phyloP scores from a whole-genome alignment of 352 stramenopile species.

The Globisporangium abappressorium region DNA sequence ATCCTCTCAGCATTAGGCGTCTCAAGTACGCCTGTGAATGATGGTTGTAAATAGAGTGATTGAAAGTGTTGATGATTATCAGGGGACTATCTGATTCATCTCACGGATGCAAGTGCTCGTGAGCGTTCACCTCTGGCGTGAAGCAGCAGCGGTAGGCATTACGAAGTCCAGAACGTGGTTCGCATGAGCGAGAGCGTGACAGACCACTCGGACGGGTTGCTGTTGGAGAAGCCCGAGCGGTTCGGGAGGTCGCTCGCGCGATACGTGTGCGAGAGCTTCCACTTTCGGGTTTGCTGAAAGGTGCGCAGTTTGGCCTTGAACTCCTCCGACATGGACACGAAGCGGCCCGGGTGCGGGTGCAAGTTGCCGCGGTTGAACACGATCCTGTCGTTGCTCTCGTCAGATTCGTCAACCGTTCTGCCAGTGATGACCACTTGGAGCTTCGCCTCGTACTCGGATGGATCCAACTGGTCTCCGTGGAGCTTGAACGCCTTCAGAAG shows the following conservation, averaged over 20 bases:
- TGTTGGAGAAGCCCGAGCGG: conserved; percentile 37
- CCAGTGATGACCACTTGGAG: conserved; percentile 45
- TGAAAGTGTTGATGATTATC: not conserved
- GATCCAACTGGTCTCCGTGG: conserved; percentile 23
- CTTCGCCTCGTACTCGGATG: conserved; percentile 43
- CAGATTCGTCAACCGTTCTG: conserved; percentile 14
- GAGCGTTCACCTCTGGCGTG: not conserved
- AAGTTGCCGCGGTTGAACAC: conserved; percentile 68
- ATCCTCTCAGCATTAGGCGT: too few relatives aligned
- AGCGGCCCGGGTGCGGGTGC: conserved; percentile 38
- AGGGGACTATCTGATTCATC: not conserved
- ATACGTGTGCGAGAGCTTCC: conserved; percentile 46
- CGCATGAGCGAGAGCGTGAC: not conserved
- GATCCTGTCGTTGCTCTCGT: conserved; percentile 14
- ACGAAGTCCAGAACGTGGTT: not conserved
- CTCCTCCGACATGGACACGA: conserved; percentile 32
- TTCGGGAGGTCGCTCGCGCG: conserved; percentile 33
- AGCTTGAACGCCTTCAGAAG: conserved; percentile 47
- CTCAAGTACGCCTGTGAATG: too few relatives aligned
- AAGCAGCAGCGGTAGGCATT: not conserved
- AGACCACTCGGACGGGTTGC: conserved; percentile 31
- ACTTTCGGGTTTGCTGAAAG: conserved; percentile 27
- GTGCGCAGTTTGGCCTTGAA: conserved; percentile 33
- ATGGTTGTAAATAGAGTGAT: too few relatives aligned
- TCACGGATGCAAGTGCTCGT: not conserved